Percentiles rank a stretch among this genome's conserved stretches.
Conservation (phyloP, 768 basidiomycete genomes). For the Boletus reticuloceps region DNA sequence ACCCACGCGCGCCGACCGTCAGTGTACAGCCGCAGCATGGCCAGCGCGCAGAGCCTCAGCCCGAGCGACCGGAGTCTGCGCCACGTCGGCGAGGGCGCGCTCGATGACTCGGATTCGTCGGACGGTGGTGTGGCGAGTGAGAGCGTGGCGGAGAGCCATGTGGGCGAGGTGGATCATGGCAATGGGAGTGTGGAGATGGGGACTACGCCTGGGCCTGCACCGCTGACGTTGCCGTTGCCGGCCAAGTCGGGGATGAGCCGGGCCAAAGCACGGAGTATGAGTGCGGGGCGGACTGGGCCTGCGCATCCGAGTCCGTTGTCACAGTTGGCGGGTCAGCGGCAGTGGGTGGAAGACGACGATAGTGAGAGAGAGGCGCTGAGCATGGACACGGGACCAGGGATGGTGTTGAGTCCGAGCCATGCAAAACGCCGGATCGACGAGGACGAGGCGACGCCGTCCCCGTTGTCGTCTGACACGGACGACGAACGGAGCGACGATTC, state of each 20-base stretch:
- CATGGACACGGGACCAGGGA: neutral
- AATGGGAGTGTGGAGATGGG: slow-evolving; percentile 12
- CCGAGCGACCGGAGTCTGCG: slow-evolving; percentile 47
- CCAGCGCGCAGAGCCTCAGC: slow-evolving; percentile 29
- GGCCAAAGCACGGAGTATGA: slow-evolving; percentile 39
- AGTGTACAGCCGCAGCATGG: slow-evolving; percentile 41
- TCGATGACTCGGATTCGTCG: slow-evolving; percentile 76
- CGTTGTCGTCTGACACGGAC: slow-evolving; percentile 62
- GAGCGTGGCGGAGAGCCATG: slow-evolving; percentile 14
- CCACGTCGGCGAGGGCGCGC: slow-evolving; percentile 73
- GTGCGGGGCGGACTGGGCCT: slow-evolving; percentile 21
- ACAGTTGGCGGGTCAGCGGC: slow-evolving; percentile 49
- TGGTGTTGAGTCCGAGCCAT: neutral
- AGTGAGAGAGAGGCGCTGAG: no score
- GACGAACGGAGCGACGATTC: slow-evolving; percentile 40
- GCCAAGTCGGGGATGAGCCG: slow-evolving; percentile 14
- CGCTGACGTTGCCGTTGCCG: no score
- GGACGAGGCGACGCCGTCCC: slow-evolving; percentile 52
- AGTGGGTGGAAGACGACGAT: slow-evolving; percentile 54
- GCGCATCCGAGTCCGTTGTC: slow-evolving; percentile 69
- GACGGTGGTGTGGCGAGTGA: slow-evolving; percentile 25
- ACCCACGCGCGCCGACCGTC: slow-evolving; percentile 36
- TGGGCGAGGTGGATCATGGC: slow-evolving; percentile 32
- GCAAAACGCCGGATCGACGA: slow-evolving; percentile 38
- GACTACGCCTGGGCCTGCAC: no score